These are phyloP conservation scores for Stylonectria norvegica DNA, from an alignment of 2,329 filamentous ascomycete species.

Conservation along the genomic window DNA sequence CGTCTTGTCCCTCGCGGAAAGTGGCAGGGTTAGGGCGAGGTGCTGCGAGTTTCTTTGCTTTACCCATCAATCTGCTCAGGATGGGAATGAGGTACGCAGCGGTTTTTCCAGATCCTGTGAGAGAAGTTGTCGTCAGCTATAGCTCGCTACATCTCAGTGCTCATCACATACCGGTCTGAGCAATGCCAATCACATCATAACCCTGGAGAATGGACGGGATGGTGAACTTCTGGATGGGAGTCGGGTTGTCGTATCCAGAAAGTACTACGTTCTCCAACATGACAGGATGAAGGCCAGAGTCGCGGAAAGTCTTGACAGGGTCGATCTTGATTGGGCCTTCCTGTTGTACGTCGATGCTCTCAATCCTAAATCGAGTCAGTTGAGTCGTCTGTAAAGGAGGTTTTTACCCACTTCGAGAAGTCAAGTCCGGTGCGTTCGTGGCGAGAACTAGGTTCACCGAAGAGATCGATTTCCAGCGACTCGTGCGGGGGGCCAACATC, in stretches of 20 bases:
- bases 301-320: constrained; percentile 59
- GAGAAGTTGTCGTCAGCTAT: constrained; percentile 4
- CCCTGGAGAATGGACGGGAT: constrained; percentile 75
- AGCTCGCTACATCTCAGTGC: neutral
- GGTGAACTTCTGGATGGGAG: constrained; percentile 82
- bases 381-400: neutral
- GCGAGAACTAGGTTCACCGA: constrained; percentile 55
- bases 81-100: constrained; percentile 89
- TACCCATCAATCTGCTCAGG: constrained; percentile 89
- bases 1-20: constrained; percentile 47
- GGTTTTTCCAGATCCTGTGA: constrained; percentile 88
- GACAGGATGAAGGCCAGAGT: constrained; percentile 79
- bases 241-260: constrained; percentile 68
- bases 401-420: constrained; percentile 55
- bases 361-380: constrained; percentile 45
- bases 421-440: constrained; percentile 53
- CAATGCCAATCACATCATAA: constrained; percentile 81
- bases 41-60: constrained; percentile 82
- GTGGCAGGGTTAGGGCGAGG: constrained; percentile 64
- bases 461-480: constrained; percentile 73
- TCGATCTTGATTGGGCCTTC: constrained; percentile 52
- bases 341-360: constrained; percentile 52
- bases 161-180: constrained; percentile 75
- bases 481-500: constrained; percentile 73
- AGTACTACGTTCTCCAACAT: constrained; percentile 75